These are phyloP conservation scores for Colletotrichum chlorophyti DNA, from an alignment of 2,329 filamentous ascomycete genomes.

Conservation along the genomic window DNA sequence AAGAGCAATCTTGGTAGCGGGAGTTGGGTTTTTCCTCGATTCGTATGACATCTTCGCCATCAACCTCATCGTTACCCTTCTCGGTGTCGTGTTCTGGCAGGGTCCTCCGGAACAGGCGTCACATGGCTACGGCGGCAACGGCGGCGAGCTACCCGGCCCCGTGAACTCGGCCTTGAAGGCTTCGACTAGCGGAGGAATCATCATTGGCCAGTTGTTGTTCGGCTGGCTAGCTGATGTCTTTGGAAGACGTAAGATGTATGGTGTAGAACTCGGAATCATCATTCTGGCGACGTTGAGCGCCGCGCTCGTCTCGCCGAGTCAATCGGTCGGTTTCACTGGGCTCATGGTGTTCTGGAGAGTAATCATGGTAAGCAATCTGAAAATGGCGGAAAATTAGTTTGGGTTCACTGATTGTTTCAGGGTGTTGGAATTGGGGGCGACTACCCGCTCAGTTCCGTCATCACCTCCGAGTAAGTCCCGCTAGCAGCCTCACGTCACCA, in stretches of 20 bases:
- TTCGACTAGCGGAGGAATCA: conserved; percentile 80
- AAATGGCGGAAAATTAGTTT: neutral
- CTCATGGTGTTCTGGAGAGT: conserved; percentile 78
- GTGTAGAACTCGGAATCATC: conserved; percentile 76
- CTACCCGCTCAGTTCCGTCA: conserved; percentile 81
- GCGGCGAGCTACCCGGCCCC: conserved; percentile 65
- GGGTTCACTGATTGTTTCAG: conserved; percentile 32
- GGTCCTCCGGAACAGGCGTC: conserved; percentile 40
- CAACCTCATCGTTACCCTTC: conserved; percentile 73
- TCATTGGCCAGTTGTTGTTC: conserved; percentile 79
- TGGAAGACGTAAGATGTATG: conserved; percentile 84
- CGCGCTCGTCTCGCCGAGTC: conserved; percentile 66
- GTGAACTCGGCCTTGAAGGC: conserved; percentile 80
- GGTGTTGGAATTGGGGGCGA: conserved; percentile 82
- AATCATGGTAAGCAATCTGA: conserved; percentile 66
- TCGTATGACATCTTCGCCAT: conserved; percentile 85
- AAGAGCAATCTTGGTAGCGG: conserved; percentile 76
- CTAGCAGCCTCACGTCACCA: neutral
- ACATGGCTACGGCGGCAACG: conserved; percentile 56
- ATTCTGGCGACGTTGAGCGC: conserved; percentile 74
- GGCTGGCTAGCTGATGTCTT: conserved; percentile 79
- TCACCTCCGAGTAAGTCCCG: conserved; percentile 71
- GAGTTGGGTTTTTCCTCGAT: conserved; percentile 85
- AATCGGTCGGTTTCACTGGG: conserved; percentile 64
- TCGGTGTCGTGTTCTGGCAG: conserved; percentile 80